Evolutionary conservation across 352 stramenopile species (phyloP).

Genomic region (Phytophthora pini): DNA sequence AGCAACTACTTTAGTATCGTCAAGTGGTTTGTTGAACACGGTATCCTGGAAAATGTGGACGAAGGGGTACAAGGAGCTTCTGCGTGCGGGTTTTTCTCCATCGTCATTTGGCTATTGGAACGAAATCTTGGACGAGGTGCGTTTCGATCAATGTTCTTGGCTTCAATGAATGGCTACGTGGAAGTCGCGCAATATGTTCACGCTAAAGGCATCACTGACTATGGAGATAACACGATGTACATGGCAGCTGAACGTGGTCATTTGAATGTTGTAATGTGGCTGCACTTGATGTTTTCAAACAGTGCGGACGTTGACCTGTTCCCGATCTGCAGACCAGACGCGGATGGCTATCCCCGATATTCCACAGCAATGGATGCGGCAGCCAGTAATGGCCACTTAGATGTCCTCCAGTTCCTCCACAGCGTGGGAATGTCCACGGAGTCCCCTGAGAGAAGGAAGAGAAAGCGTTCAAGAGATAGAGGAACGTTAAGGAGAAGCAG

Average conservation of each 20-base stretch:
- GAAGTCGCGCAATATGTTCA: conserved; percentile 32
- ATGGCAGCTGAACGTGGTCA: conserved; percentile 29
- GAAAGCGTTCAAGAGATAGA: conserved; percentile 3
- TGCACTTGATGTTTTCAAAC: conserved; percentile 20
- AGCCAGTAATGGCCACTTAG: conserved; percentile 13
- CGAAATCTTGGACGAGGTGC: conserved; percentile 24
- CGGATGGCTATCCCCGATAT: conserved; percentile 13
- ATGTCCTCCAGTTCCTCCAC: conserved; percentile 9
- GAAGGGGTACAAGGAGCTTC: conserved; percentile 27
- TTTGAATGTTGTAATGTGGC: conserved; percentile 33
- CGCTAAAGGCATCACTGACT: conserved; percentile 25
- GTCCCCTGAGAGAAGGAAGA: neutral
- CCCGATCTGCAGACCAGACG: conserved; percentile 14
- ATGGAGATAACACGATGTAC: conserved; percentile 28
- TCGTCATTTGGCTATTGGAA: conserved; percentile 27
- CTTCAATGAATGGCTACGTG: conserved; percentile 30
- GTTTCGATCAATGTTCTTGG: conserved; percentile 26
- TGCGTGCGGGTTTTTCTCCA: conserved; percentile 16
- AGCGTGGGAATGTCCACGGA: neutral
- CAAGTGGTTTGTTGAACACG: conserved; percentile 32
- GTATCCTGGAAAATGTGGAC: conserved; percentile 31
- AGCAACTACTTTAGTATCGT: conserved; percentile 36
- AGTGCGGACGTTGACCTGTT: conserved; percentile 24
- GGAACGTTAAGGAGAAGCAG: neutral
- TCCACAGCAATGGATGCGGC: conserved; percentile 17